Base-by-base conservation (phyloP, 805 yeast species). In the Myxozyma nipponensis region DNA sequence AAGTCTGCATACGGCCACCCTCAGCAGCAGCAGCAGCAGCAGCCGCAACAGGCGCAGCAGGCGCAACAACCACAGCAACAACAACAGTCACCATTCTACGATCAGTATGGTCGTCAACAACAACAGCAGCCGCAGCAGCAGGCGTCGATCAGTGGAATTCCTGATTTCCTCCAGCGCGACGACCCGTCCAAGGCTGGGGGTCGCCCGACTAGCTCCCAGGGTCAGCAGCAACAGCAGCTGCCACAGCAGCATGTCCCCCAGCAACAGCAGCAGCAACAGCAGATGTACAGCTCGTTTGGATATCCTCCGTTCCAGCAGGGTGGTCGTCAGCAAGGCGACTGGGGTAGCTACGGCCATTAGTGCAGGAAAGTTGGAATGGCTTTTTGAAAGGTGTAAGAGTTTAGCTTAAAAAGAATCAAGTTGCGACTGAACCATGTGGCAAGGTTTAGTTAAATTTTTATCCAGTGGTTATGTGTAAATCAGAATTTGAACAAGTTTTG, bases 121-220 rank as follows among this genome's bases (percentile, higher is more conserved):
- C 51, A 25, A 32, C 54, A 46, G 46, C 48, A 23, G 30, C 46
- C 39, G 22, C 45, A 32, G 44, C 49, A 39, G 44, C 34, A n/a
- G 5, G 39, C 39, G 17, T 47, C 55, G 13, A 48, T 57, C 24
- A 54, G 59, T 21, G 57, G 57, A 15, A 57, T 57, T 23, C 59
- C 57, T n/a, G 60, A 57, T 42, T 57, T 55, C 40, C 32, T 57
- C 52, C 60, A 55, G 39, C 46, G 50, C 19, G 59, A 55, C 10
- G 60, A 55, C 36, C 36, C 40, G 17, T 39, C 57, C 22, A 53
- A 53, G 47, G 39, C 41, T 26, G 35, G 47, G 13, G 48, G 52
- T 28, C 47, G 49, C 23, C 46, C 52, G 6, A 15, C 52, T 17
- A 43, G 49, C 43, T 40, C 53, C 25, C 44, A 52, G 5, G 50